Base-by-base conservation (phyloP, 2,329 filamentous ascomycete species). In the Aspergillus quadricinctus region DNA sequence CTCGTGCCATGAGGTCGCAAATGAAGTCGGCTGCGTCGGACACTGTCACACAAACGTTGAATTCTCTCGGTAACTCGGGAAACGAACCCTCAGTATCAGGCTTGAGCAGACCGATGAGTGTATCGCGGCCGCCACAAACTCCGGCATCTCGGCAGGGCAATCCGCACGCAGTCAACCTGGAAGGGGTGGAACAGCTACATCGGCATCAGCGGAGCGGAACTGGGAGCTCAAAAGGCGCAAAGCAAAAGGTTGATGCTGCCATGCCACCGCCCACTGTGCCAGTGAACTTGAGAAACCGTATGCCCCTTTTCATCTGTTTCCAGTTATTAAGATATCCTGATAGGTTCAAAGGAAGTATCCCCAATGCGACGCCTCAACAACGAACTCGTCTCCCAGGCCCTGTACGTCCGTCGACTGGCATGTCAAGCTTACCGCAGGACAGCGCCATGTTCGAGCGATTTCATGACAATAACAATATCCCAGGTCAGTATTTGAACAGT, bases 1-100 rank as follows among this genome's bases (percentile, higher is more conserved):
- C 78, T 28, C 79, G 81, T 57, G 77, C 82, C 10, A 79, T 83
- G 72, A 74, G 75, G 31, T 78, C 79, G 2, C 78, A 82, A 11
- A 79, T 85, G 56, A 80, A 82, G 54, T 74, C 74, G 19, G 82
- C 83, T 6, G 83, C 82, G 21, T 81, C 80, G 2, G 77, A 84
- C 50, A 75, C 79, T 10, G 79, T 78, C 2, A 76, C 79, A 3
- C 72, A 80, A 31, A 72, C 78, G 1, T 61, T 83, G 17, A 72
- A 77, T 45, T 72, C 72, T 4, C 61, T 75, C 28, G 61, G 60
- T 11, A 49, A 59, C 2, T 55, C 66, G 5, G 61, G 62, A 10
- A 66, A 60, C 17, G 58, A 57, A 8, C 57, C 55, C 5, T 43
- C 55, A n/a, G 49, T 21, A 6, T 55, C 65, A 6, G 51, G 50